phyloP scores from a whole-genome alignment of 2,329 filamentous ascomycete species.

The Claviceps fusiformis region DNA sequence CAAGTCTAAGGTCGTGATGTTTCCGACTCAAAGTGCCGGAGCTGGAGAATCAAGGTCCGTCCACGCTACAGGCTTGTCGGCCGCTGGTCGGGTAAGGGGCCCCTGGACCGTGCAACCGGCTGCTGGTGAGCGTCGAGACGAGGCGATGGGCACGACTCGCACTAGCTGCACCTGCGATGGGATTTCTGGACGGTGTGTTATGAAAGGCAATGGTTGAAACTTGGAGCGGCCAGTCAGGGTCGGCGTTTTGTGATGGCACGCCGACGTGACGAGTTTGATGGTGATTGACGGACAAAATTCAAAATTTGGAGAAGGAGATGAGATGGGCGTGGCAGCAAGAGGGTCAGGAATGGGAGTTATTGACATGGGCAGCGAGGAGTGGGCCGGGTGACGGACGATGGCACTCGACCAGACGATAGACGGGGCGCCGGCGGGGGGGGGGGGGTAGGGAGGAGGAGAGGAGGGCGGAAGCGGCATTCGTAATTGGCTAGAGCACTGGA shows the following conservation, averaged over 20 bases:
- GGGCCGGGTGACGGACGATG: conserved; percentile 1
- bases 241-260: background rate
- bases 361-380: background rate
- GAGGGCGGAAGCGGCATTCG: background rate
- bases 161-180: background rate
- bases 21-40: background rate
- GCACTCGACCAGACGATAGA: background rate
- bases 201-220: background rate
- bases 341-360: background rate
- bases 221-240: background rate
- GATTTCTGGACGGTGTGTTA: background rate
- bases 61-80: background rate
- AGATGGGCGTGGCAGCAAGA: background rate
- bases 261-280: background rate
- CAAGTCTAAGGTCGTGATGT: background rate
- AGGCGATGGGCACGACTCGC: background rate
- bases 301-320: background rate
- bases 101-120: background rate
- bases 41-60: background rate
- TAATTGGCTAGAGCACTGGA: background rate
- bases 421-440: background rate
- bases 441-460: background rate
- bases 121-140: background rate
- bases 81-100: background rate
- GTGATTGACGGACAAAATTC: conserved; percentile 1